These are phyloP conservation scores for Sclerotinia borealis DNA, from an alignment of 2,329 filamentous ascomycete species.

Conservation along the genomic window DNA sequence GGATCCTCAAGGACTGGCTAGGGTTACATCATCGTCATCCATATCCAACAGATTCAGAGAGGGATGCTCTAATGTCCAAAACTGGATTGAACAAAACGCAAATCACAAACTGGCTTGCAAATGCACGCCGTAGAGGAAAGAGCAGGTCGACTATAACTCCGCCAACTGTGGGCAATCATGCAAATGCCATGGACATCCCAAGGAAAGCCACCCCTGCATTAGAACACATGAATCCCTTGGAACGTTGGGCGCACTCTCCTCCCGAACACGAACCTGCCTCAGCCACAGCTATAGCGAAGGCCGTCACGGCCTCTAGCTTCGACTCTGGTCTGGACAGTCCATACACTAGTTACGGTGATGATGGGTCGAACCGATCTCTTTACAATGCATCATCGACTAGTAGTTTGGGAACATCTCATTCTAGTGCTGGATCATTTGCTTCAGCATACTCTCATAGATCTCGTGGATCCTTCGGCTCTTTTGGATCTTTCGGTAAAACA, in stretches of 20 bases:
- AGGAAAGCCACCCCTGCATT: constrained; percentile 48
- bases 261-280: constrained; percentile 64
- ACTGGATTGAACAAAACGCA: constrained; percentile 79
- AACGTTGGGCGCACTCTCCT: constrained; percentile 64
- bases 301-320: constrained; percentile 46
- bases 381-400: constrained; percentile 55
- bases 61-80: constrained; percentile 68
- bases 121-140: constrained; percentile 78
- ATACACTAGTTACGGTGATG: constrained; percentile 50
- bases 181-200: constrained; percentile 68
- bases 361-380: constrained; percentile 52
- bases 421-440: constrained; percentile 51
- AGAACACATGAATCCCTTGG: constrained; percentile 56
- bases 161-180: constrained; percentile 55
- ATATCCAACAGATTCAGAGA: constrained; percentile 84
- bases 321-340: constrained; percentile 53
- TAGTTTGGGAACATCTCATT: constrained; percentile 55
- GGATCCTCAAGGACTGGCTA: constrained; percentile 79
- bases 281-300: constrained; percentile 56
- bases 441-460: constrained; percentile 55
- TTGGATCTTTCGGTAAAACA: constrained; percentile 28
- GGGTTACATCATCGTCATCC: constrained; percentile 73
- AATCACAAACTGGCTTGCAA: constrained; percentile 89
- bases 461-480: constrained; percentile 44
- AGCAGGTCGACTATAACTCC: constrained; percentile 63